A percentile compares a stretch with the other conserved stretches of the same genome.
These are phyloP conservation scores for Cercospora sojina DNA, from an alignment of 2,329 filamentous ascomycete genomes.

Conservation along the genomic window DNA sequence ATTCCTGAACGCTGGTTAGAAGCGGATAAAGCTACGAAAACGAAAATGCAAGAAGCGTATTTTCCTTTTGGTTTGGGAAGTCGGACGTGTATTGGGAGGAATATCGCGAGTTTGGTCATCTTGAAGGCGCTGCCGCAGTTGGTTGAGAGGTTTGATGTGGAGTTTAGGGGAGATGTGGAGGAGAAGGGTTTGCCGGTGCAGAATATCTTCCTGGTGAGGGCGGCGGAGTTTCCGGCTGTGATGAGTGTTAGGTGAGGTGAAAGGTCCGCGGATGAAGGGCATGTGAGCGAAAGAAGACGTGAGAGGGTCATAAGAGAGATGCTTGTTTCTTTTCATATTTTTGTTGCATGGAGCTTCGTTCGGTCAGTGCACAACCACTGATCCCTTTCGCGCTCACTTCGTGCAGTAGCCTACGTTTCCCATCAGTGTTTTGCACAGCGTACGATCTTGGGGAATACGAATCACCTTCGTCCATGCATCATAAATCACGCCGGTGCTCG, in stretches of 20 bases:
- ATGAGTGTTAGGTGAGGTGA: slow-evolving; percentile 1
- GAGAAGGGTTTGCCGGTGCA: slow-evolving; percentile 8
- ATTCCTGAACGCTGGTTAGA: slow-evolving; percentile 48
- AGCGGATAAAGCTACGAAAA: not conserved
- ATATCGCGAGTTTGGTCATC: slow-evolving; percentile 17
- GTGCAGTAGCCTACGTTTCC: no score
- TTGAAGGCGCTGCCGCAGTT: slow-evolving; percentile 12
- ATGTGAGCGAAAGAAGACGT: no score
- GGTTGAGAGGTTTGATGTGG: slow-evolving; percentile 15
- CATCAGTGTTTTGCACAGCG: not conserved
- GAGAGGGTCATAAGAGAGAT: not conserved
- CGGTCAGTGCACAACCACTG: not conserved
- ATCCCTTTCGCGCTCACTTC: no score
- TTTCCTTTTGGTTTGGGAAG: slow-evolving; percentile 18
- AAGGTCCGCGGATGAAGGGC: not conserved
- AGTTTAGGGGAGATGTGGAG: not conserved
- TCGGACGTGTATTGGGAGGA: slow-evolving; percentile 18
- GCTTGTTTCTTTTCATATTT: not conserved
- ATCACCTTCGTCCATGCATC: not conserved
- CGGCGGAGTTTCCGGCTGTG: slow-evolving; percentile 14
- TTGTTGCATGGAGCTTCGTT: not conserved
- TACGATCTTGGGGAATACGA: not conserved
- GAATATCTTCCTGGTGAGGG: slow-evolving; percentile 12
- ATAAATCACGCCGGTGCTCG: not conserved
- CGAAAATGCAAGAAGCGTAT: slow-evolving; percentile 12